Conservation (phyloP, 2,329 filamentous ascomycete genomes). For the Cladosporium sphaerospermum region DNA sequence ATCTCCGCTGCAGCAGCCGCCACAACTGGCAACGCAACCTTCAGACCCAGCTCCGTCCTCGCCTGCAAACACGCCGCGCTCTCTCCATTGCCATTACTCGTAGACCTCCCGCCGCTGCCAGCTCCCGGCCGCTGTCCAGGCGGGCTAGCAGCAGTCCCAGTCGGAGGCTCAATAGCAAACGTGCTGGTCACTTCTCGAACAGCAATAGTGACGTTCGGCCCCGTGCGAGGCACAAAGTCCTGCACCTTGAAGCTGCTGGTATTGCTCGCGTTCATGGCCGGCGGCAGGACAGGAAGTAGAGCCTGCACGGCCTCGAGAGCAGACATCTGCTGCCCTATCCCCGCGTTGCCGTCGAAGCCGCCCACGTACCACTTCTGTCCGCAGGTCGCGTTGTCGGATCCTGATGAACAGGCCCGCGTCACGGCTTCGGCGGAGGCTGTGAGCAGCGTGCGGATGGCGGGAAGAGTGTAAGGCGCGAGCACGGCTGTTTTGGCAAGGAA, state of each 20-base stretch:
- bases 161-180: slow-evolving; percentile 17
- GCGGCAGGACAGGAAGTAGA: slow-evolving; percentile 25
- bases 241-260: neutral
- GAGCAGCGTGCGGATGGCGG: slow-evolving; percentile 34
- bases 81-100: neutral
- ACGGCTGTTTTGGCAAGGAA: slow-evolving; percentile 49
- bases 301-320: slow-evolving; percentile 42
- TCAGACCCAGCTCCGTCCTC: neutral
- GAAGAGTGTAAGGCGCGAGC: slow-evolving; percentile 38
- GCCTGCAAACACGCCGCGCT: neutral
- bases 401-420: slow-evolving; percentile 39
- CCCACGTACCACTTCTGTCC: slow-evolving; percentile 42
- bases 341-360: slow-evolving; percentile 35
- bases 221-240: slow-evolving; percentile 11
- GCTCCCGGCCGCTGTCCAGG: neutral
- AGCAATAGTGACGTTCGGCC: slow-evolving; percentile 17
- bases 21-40: neutral
- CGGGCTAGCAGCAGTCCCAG: slow-evolving; percentile 11
- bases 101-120: neutral
- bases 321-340: slow-evolving; percentile 40
- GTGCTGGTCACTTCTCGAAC: slow-evolving; percentile 17
- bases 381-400: slow-evolving; percentile 35
- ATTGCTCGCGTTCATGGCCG: slow-evolving; percentile 13
- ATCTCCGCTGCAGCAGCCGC: neutral
- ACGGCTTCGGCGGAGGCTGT: slow-evolving; percentile 37